Percentiles rank a stretch among this genome's conserved stretches.
Conservation (phyloP, 768 basidiomycete genomes). For the Agrocybe praecox region DNA sequence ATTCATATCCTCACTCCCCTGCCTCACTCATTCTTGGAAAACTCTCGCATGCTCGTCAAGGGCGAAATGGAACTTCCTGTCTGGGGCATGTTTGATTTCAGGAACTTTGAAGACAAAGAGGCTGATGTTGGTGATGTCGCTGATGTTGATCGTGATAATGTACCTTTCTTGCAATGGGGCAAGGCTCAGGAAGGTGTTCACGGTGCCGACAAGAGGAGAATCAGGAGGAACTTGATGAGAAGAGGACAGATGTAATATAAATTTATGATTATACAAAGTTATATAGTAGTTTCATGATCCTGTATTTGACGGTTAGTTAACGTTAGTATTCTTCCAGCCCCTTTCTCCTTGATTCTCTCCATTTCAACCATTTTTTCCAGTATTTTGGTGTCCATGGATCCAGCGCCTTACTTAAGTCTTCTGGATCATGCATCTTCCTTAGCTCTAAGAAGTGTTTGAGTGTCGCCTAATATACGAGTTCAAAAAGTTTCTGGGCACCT, state of each 20-base stretch:
- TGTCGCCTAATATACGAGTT: too few species aligned
- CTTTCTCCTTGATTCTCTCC: conserved; percentile 2
- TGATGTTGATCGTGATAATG: conserved; percentile 56
- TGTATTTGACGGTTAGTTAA: not conserved
- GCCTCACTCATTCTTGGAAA: conserved; percentile 45
- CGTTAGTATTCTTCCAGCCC: too few species aligned
- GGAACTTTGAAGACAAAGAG: conserved; percentile 22
- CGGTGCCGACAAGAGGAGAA: conserved; percentile 71
- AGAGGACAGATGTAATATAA: conserved; percentile 63
- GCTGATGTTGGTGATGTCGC: conserved; percentile 33
- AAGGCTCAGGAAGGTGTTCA: conserved; percentile 57
- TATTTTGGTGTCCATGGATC: conserved; percentile 13
- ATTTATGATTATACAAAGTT: too few species aligned
- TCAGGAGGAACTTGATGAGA: conserved; percentile 88
- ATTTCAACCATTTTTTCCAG: conserved; percentile 13
- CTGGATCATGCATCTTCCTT: conserved; percentile 7
- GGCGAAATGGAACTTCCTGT: conserved; percentile 89
- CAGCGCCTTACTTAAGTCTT: conserved; percentile 7
- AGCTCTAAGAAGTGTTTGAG: conserved; percentile 6
- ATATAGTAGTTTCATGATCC: not conserved
- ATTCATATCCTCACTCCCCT: conserved; percentile 86
- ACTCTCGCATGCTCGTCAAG: conserved; percentile 63
- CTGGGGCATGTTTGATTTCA: conserved; percentile 84
- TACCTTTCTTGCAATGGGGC: conserved; percentile 79
- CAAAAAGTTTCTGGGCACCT: too few species aligned